Base-by-base conservation (phyloP, 257 asterid species). In the Gardenia jasminoides region DNA sequence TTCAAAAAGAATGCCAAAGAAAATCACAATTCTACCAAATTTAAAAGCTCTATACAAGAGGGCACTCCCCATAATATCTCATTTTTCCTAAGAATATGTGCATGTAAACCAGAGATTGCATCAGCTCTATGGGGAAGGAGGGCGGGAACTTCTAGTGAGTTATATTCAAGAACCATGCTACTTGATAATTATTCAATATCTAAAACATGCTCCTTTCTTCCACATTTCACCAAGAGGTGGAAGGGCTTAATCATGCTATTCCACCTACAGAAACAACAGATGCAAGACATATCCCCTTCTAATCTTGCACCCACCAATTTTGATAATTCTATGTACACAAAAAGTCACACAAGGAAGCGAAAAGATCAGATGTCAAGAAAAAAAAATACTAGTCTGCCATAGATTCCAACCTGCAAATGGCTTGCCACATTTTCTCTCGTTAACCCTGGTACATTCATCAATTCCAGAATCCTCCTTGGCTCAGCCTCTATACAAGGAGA, bases 351-450 rank as follows among this genome's bases (percentile, higher is more conserved):
- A 50, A 50, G 11, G 59, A 77, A 41, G 46, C 22, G 46, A 68
- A 54, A 65, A 73, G 28, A 3, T 67, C 12, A 68, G 30, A 39
- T 46, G 71, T 73, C 64, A 74, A 19, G 17, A n/a, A 56, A 75
- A 50, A 48, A 80, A 52, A 15, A 70, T 8, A 43, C 36, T 72
- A 33, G 75, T 50, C 72, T 68, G 71, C 73, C 46, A 70, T 59
- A 78, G 47, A 72, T 70, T 72, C 67, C 67, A 33, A 93, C 98
- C 97, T 93, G 98, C 81, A 93, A 89, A 85, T 93, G 98, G 84
- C 98, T 93, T 68, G 98, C 98, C 76, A 93, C 97, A 65, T 93
- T 93, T 82, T 93, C 98, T 82, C 98, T 89, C 17, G 94, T 90
- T 70, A 93, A 80, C 56, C 97, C 96, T 17, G 97, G 96, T 61